Evolutionary conservation across 2,329 filamentous ascomycete species (phyloP), one percentile per base, ranked within the genome.

Genomic region (Colletotrichum horii): DNA sequence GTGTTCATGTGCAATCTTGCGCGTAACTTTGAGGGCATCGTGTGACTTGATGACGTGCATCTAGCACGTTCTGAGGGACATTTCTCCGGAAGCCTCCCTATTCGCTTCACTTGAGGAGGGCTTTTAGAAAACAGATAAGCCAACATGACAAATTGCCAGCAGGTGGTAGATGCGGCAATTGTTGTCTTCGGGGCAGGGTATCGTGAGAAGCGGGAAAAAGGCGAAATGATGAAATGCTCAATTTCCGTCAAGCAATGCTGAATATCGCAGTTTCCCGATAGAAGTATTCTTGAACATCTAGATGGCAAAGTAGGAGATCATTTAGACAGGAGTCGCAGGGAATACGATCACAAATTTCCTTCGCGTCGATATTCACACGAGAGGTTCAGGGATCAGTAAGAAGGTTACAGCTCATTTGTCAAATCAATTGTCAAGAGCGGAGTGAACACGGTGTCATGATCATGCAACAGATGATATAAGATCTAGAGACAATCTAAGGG

Each of bases 401-500:
- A 30, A 30, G 56, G n/a, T 30, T 26, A 12, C 56, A 1, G n/a
- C 30, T 34, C 12, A 14, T 24, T 14, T 8, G 6, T 43, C 8
- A 14, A 5, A 26, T 64, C 16, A 43, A 14, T 22, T 6, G n/a
- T 52, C 43, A 52, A 52, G 43, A 52, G 43, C n/a, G 43, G 43
- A 14, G n/a, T 52, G 30, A 19, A n/a, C 19, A 64, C 19, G 28
- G 8, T 22, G 11, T 11, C 30, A 34, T 28, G 61, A 64, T 38
- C 22, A 61, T 48, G 52, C 34, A 48, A 43, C n/a, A 62, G 55
- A 70, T 70, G 34, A 14, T 36, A 72, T 66, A 55, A 64, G 26
- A 75, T 67, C 73, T 75, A 72, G 62, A 56, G 30, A 75, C 68
- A 75, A 67, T 75, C 70, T 66, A 72, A 55, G 73, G 73, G 73